Evolutionary conservation across 208 protist genomes (phyloP).

Genomic region (Lotmaria passim): DNA sequence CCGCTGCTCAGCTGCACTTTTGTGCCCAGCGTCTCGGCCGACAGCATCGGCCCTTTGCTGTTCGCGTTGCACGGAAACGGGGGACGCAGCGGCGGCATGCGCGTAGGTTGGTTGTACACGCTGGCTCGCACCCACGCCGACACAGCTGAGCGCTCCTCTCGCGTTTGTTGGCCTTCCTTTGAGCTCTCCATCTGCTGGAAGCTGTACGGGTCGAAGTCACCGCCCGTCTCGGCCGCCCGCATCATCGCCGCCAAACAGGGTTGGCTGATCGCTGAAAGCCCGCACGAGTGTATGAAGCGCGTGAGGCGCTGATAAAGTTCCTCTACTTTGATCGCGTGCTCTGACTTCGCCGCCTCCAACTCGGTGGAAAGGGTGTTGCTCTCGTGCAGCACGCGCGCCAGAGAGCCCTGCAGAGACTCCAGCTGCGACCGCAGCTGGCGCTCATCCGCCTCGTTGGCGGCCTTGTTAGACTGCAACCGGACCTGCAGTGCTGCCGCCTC

Average conservation of each 20-base stretch:
- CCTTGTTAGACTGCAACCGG: conserved; percentile 43
- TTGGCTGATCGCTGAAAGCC: conserved; percentile 30
- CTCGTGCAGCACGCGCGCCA: conserved; percentile 28
- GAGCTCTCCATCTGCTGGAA: conserved; percentile 28
- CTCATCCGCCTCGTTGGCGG: conserved; percentile 51
- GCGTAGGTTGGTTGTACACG: conserved; percentile 45
- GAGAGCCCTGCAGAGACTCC: conserved; percentile 33
- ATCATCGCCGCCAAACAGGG: conserved; percentile 34
- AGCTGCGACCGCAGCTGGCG: conserved; percentile 45
- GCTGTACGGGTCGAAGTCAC: conserved; percentile 29
- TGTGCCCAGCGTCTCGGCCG: conserved; percentile 19
- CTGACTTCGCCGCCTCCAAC: conserved; percentile 28
- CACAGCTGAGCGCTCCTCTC: conserved; percentile 37
- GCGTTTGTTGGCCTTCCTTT: conserved; percentile 23
- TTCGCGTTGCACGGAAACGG: conserved; percentile 24
- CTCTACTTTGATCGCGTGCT: conserved; percentile 26
- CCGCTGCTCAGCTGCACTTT: conserved; percentile 24
- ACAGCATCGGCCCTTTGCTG: conserved; percentile 33
- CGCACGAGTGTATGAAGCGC: conserved; percentile 28
- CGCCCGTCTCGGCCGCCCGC: conserved; percentile 27
- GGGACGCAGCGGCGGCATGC: conserved; percentile 42
- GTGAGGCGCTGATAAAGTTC: conserved; percentile 29
- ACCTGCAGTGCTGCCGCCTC: conserved; percentile 61
- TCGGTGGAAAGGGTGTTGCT: conserved; percentile 22
- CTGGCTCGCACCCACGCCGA: conserved; percentile 39